Evolutionary conservation across 164 flowering plant genomes (phyloP).

Genomic region (Sedum album): DNA sequence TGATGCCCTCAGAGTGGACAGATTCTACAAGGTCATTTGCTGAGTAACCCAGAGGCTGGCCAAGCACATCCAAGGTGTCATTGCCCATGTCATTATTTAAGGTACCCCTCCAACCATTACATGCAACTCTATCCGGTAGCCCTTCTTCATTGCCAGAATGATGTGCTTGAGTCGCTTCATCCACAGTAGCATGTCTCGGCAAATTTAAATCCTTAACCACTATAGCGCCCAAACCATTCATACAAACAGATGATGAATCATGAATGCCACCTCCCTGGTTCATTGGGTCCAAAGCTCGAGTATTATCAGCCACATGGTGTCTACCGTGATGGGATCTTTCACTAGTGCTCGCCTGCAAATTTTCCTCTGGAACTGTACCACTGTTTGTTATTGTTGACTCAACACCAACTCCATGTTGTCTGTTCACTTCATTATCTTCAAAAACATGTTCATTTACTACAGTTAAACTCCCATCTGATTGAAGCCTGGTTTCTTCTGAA

Average conservation of each 20-base stretch:
- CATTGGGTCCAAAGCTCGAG: neutral
- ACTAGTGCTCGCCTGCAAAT: neutral
- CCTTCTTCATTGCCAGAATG: neutral
- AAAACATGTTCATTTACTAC: conserved; percentile 3
- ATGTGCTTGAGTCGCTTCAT: conserved; percentile 12
- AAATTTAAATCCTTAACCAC: conserved; percentile 6
- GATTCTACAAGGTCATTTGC: conserved; percentile 17
- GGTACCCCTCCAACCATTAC: conserved; percentile 13
- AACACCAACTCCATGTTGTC: neutral
- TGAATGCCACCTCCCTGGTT: conserved; percentile 9
- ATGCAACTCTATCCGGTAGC: conserved; percentile 4
- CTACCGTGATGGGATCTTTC: neutral
- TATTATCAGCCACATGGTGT: neutral
- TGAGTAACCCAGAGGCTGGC: conserved; percentile 10
- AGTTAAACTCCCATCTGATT: neutral
- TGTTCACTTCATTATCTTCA: neutral
- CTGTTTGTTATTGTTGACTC: neutral
- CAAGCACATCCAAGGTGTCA: conserved; percentile 10
- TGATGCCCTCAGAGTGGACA: conserved; percentile 23
- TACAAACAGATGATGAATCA: neutral
- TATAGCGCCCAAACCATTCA: conserved; percentile 11
- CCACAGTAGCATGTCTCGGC: conserved; percentile 18
- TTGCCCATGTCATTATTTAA: conserved; percentile 15
- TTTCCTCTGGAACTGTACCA: conserved; percentile 1
- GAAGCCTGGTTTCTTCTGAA: neutral